Conservation (phyloP, 768 basidiomycete species). For the Termitomyces sp. region DNA sequence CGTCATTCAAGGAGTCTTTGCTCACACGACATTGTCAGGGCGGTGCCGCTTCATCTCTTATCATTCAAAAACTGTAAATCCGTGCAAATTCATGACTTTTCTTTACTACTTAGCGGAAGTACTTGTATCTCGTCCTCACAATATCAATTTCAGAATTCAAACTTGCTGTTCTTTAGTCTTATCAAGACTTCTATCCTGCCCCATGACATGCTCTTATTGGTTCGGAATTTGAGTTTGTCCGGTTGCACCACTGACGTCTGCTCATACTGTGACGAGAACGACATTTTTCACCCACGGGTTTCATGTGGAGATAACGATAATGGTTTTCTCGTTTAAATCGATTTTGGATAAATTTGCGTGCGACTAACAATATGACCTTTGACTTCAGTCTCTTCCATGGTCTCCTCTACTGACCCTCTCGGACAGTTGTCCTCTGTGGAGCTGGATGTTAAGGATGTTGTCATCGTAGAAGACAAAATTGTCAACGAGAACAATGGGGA, state of each 20-base stretch:
- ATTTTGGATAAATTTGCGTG: neutral
- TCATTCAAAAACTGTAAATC: conserved; percentile 79
- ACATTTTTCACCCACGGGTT: neutral
- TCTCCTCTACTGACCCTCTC: neutral
- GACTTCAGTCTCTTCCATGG: neutral
- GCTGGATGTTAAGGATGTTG: neutral
- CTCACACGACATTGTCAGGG: conserved; percentile 45
- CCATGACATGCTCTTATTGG: neutral
- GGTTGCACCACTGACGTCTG: neutral
- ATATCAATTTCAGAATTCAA: neutral
- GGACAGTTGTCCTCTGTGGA: neutral
- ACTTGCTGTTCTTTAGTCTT: too few relatives aligned
- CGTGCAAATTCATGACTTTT: conserved; percentile 30
- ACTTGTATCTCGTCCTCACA: conserved; percentile 10
- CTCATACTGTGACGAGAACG: neutral
- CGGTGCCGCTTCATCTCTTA: conserved; percentile 86
- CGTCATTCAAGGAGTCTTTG: neutral
- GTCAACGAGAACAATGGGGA: conserved; percentile 24
- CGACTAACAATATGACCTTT: neutral
- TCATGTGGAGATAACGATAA: neutral
- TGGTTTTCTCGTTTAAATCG: neutral
- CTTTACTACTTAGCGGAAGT: conserved; percentile 5
- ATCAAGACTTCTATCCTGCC: neutral
- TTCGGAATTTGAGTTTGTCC: neutral
- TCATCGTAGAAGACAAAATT: conserved; percentile 21